Conservation (phyloP, 345 rosid species). For the Salix koriyanagi region DNA sequence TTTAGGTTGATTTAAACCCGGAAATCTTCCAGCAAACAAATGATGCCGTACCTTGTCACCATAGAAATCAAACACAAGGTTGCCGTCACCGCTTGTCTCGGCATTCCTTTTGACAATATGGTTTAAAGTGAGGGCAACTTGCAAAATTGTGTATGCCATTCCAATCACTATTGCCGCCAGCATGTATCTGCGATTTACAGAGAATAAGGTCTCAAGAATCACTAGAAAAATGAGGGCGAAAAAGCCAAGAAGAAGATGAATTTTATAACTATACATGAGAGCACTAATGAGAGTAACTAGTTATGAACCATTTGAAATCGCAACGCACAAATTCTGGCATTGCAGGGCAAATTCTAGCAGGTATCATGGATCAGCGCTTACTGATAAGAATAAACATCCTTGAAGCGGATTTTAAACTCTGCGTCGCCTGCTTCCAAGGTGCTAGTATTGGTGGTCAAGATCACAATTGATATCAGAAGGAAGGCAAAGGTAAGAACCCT, state of each 20-base stretch:
- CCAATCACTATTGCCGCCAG: slow-evolving; percentile 29
- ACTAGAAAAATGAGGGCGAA: not conserved
- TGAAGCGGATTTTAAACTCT: slow-evolving; percentile 20
- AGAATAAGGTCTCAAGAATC: not conserved
- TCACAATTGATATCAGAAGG: slow-evolving; percentile 29
- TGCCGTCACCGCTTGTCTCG: not conserved
- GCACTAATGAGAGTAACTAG: too few species aligned
- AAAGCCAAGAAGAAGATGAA: too few species aligned
- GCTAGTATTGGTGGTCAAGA: slow-evolving; percentile 31
- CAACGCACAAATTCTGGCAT: too few species aligned
- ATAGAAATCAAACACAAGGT: slow-evolving; percentile 24
- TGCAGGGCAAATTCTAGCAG: too few species aligned
- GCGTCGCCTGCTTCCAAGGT: slow-evolving; percentile 10
- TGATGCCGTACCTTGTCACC: slow-evolving; percentile 27
- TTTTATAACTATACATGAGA: not conserved
- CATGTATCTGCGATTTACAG: slow-evolving; percentile 23
- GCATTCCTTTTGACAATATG: slow-evolving; percentile 17
- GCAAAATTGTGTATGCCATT: slow-evolving; percentile 27
- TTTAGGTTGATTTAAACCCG: not conserved
- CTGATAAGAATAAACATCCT: slow-evolving; percentile 36
- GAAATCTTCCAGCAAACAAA: not conserved
- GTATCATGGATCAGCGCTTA: not conserved
- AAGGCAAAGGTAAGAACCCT: slow-evolving; percentile 22
- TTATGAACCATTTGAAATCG: too few species aligned
- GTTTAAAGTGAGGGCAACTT: slow-evolving; percentile 11